phyloP scores from a whole-genome alignment of 208 protist genomes.

The Endotrypanum monterogeii region DNA sequence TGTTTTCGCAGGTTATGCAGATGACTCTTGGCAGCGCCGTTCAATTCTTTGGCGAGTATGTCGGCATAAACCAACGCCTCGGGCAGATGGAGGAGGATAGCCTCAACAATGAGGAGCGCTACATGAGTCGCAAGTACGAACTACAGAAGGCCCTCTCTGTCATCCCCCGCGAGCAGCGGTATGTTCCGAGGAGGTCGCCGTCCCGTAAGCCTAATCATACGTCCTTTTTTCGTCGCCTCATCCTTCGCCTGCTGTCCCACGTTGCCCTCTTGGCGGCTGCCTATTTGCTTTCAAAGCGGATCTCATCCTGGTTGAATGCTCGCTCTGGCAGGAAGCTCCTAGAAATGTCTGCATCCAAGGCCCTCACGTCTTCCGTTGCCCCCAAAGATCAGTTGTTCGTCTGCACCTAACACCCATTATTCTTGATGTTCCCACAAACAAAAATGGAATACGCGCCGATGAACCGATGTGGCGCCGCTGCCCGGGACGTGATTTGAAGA shows the following conservation, averaged over 20 bases:
- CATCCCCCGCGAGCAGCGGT: slow-evolving; percentile 38
- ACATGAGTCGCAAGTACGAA: slow-evolving; percentile 36
- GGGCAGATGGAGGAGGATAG: slow-evolving; percentile 58
- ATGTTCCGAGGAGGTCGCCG: slow-evolving; percentile 25
- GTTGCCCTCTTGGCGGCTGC: slow-evolving; percentile 35
- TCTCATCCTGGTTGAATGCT: slow-evolving; percentile 24
- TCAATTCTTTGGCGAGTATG: slow-evolving; percentile 84
- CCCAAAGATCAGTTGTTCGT: slow-evolving; percentile 17
- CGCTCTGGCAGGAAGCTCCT: slow-evolving; percentile 18
- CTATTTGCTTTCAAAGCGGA: slow-evolving; percentile 40
- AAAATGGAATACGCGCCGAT: neutral
- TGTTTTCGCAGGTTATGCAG: slow-evolving; percentile 88
- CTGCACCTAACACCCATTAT: neutral
- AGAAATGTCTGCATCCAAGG: slow-evolving; percentile 14
- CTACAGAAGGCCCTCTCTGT: slow-evolving; percentile 38
- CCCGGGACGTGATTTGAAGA: neutral
- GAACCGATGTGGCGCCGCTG: neutral
- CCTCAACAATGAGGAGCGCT: slow-evolving; percentile 51
- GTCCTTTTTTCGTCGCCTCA: slow-evolving; percentile 35
- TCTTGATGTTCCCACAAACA: neutral
- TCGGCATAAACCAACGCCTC: slow-evolving; percentile 69
- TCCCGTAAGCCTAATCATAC: slow-evolving; percentile 23
- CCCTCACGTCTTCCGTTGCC: neutral
- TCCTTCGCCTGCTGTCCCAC: slow-evolving; percentile 40
- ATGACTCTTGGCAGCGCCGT: slow-evolving; percentile 80